Base-by-base conservation (phyloP, 805 yeast genomes). In the Saccharomycopsis schoenii region DNA sequence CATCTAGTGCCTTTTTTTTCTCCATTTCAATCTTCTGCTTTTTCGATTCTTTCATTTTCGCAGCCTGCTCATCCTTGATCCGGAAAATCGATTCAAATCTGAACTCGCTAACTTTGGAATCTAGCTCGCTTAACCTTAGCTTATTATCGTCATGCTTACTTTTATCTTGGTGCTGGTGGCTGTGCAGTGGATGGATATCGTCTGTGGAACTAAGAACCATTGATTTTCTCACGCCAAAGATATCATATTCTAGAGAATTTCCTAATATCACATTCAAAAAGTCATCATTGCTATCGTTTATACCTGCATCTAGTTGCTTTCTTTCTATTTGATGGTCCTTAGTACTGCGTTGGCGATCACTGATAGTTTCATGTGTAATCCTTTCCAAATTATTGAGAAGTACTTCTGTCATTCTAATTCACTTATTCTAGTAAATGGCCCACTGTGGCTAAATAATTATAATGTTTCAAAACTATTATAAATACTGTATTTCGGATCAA, bases 201-300 rank as follows among this genome's bases (percentile, higher is more conserved):
- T 5, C 17, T 9, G 10, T 29, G 24, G 50, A 41, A n/a, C 4
- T 43, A 39, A 8, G 10, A 4, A 61, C 24, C 15, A 61, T 55
- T 6, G 42, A 40, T 19, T 21, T 24, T 24, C 62, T 55, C 10
- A 61, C 55, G n/a, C 12, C 39, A 39, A 59, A 61, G 14, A 56
- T 29, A 41, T 61, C 64, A 43, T 51, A 59, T 12, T 61, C 64
- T 9, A 59, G 25, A 3, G 58, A 34, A 21, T 59, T 59, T 37
- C 34, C 36, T 8, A 59, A 14, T 39, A 59, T 14, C 25, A 59
- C 21, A 17, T 54, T 39, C 15, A 61, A 52, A 51, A 58, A 52
- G 8, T 47, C 52, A 5, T 15, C 34, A 10, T 47, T 17, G 34
- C 12, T 21, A 5, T 25, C 21, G 14, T 47, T 10, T 10, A 11